Evolutionary conservation across 2,329 filamentous ascomycete genomes (phyloP).

Genomic region (Pyricularia sp.): DNA sequence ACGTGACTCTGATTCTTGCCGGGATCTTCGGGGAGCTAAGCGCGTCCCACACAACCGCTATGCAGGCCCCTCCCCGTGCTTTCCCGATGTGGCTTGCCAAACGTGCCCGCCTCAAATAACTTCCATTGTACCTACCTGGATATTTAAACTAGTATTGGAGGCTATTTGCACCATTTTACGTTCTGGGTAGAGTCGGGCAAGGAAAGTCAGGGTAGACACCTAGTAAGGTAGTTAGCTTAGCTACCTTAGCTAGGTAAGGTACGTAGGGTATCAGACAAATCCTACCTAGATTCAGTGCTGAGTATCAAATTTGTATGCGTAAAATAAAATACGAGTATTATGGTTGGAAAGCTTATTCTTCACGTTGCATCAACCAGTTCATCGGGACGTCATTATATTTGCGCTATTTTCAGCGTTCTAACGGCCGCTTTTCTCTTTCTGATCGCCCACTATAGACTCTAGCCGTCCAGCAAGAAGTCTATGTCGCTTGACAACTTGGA

Average conservation of each 20-base stretch:
- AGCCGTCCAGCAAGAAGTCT: slow-evolving; percentile 71
- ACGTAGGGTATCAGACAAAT: too few species aligned
- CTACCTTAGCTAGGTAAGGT: too few species aligned
- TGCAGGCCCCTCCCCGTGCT: not conserved
- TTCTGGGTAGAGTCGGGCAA: too few species aligned
- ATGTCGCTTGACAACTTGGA: slow-evolving; percentile 81
- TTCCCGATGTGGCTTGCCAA: not conserved
- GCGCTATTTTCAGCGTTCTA: not conserved
- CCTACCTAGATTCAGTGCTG: too few species aligned
- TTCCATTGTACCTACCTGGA: too few species aligned
- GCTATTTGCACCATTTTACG: not conserved
- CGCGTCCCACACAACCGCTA: not conserved
- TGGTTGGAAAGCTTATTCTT: not conserved
- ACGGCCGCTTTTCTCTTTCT: slow-evolving; percentile 21
- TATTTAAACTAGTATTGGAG: not conserved
- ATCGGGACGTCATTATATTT: not conserved
- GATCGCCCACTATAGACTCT: slow-evolving; percentile 56
- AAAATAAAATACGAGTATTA: too few species aligned
- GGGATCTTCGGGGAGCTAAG: not conserved
- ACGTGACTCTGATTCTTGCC: not conserved
- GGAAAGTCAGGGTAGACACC: too few species aligned
- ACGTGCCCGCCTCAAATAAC: not conserved
- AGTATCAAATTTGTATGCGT: too few species aligned
- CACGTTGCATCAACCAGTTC: not conserved
- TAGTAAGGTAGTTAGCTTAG: too few species aligned